Evolutionary conservation across 1,284 basidiomycete genomes (phyloP).

Genomic region (Ustilago crameri): DNA sequence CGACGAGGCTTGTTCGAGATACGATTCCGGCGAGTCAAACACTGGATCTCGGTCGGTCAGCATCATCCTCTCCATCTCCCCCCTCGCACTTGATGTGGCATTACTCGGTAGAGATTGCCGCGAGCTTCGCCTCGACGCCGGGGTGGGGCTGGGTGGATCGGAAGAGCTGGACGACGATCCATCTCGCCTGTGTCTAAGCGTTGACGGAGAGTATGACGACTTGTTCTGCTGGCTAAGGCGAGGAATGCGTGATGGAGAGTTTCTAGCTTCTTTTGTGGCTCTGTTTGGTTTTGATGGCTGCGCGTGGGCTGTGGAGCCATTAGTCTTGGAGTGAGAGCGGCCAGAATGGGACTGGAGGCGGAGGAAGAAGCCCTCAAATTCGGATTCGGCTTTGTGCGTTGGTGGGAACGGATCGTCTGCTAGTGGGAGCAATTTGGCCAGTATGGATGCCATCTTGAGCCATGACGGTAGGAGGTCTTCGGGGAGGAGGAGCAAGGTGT

Average conservation of each 20-base stretch:
- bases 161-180: not conserved
- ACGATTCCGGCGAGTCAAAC: conserved; percentile 28
- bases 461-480: not conserved
- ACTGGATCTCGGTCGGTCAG: conserved; percentile 10
- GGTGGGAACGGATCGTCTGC: conserved; percentile 41
- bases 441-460: not conserved
- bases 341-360: conserved; percentile 38
- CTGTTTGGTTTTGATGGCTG: not conserved
- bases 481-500: not conserved
- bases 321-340: conserved; percentile 8
- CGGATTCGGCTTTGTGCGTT: conserved; percentile 40
- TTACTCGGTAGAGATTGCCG: not conserved
- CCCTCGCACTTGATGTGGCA: too few species aligned
- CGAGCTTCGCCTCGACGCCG: conserved; percentile 5
- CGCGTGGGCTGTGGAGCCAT: not conserved
- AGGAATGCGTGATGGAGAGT: conserved; percentile 29
- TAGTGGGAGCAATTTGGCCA: conserved; percentile 26
- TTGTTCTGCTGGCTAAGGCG: not conserved
- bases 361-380: conserved; percentile 52
- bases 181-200: not conserved
- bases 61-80: not conserved
- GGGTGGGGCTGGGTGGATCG: conserved; percentile 12
- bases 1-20: not conserved
- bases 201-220: not conserved
- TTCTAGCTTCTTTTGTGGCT: not conserved